Percentiles rank a stretch among this genome's conserved stretches.
phyloP scores from a whole-genome alignment of 345 rosid genomes.

The Aquilaria sinensis region DNA sequence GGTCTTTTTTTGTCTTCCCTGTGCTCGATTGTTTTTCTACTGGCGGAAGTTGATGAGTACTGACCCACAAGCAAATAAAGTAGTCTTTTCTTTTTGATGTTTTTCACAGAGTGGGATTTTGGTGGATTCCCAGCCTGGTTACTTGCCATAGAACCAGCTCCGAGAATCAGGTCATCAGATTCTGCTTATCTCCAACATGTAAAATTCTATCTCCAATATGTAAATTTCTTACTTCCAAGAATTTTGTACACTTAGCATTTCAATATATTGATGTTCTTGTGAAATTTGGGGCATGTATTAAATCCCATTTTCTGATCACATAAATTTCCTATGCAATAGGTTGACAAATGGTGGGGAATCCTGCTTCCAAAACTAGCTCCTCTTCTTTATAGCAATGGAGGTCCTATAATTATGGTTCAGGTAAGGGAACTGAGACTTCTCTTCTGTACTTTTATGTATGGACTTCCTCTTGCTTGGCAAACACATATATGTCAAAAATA shows the following conservation, averaged over 20 bases:
- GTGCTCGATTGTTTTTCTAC: neutral
- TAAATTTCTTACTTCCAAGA: neutral
- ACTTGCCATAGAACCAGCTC: slow-evolving; percentile 59
- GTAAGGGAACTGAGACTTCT: slow-evolving; percentile 21
- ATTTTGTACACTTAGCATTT: neutral
- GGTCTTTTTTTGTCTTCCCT: neutral
- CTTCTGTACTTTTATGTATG: no score
- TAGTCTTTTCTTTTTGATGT: slow-evolving; percentile 9
- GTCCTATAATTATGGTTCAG: slow-evolving; percentile 93
- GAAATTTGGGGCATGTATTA: neutral
- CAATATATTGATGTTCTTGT: neutral
- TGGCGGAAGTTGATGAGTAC: neutral
- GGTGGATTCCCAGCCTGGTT: slow-evolving; percentile 97
- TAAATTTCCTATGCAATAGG: slow-evolving; percentile 35
- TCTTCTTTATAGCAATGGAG: slow-evolving; percentile 75
- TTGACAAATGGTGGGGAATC: slow-evolving; percentile 78
- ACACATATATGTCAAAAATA: no score
- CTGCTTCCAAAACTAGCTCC: slow-evolving; percentile 64
- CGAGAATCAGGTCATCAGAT: slow-evolving; percentile 72
- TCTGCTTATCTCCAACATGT: slow-evolving; percentile 67
- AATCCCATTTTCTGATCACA: neutral
- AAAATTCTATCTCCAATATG: slow-evolving; percentile 11
- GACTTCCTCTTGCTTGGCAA: no score
- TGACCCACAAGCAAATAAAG: neutral
- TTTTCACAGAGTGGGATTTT: slow-evolving; percentile 83